These are phyloP conservation scores for Aspergillus asperescens DNA, from an alignment of 495 filamentous ascomycete species.

Conservation along the genomic window DNA sequence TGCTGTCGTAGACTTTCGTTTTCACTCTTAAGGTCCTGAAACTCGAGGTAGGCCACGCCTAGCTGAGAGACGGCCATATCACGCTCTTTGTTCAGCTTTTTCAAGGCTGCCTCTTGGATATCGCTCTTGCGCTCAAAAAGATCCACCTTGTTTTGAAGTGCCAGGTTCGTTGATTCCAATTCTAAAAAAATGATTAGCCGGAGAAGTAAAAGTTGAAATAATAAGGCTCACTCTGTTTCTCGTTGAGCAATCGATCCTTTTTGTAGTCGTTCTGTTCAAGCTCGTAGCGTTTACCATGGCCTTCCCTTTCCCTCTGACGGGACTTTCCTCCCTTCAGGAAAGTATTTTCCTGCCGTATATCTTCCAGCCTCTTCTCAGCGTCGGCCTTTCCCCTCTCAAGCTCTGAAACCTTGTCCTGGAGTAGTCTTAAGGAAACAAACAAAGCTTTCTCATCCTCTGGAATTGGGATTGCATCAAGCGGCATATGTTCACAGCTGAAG, in stretches of 20 bases:
- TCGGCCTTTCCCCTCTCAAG: constrained; percentile 58
- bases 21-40: constrained; percentile 58
- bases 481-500: constrained; percentile 40
- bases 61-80: constrained; percentile 61
- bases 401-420: constrained; percentile 60
- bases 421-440: constrained; percentile 59
- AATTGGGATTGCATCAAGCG: constrained; percentile 59
- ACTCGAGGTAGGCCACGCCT: constrained; percentile 56
- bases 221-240: constrained; percentile 50
- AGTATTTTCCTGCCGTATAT: constrained; percentile 53
- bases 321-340: constrained; percentile 45
- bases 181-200: constrained; percentile 33
- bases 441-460: constrained; percentile 65
- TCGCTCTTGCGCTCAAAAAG: constrained; percentile 53
- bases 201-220: background rate
- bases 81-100: constrained; percentile 57
- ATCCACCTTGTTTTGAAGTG: constrained; percentile 54
- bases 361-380: constrained; percentile 49
- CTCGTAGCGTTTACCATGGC: constrained; percentile 39
- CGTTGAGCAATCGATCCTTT: constrained; percentile 35
- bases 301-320: constrained; percentile 40
- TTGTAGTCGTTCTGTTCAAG: constrained; percentile 34
- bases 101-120: constrained; percentile 54
- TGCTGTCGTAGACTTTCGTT: constrained; percentile 47
- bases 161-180: constrained; percentile 53